phyloP scores from a whole-genome alignment of 495 filamentous ascomycete species.

The Podospora pseudopauciseta region DNA sequence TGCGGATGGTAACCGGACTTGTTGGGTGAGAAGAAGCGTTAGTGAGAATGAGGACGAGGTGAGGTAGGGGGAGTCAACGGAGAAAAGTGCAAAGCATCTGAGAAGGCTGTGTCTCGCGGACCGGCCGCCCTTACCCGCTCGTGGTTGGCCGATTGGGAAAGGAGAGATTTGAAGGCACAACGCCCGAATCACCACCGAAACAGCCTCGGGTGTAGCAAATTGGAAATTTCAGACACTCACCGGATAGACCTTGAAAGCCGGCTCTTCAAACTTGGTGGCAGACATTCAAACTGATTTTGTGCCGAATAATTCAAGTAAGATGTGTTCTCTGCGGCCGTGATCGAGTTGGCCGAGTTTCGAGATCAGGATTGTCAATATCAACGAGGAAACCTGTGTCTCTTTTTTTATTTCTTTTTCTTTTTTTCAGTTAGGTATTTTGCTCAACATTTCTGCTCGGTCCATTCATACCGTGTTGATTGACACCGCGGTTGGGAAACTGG shows the following conservation, averaged over 20 bases:
- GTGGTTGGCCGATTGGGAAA: not conserved
- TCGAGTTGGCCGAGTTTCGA: too few relatives aligned
- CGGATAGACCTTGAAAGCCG: slow-evolving; percentile 50
- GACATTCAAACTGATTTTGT: slow-evolving; percentile 49
- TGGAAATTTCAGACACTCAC: slow-evolving; percentile 34
- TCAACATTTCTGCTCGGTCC: too few relatives aligned
- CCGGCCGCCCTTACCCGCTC: not conserved
- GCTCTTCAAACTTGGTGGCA: slow-evolving; percentile 45
- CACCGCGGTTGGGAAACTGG: not conserved
- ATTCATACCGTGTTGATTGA: too few relatives aligned
- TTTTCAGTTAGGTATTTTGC: too few relatives aligned
- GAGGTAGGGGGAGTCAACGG: not conserved
- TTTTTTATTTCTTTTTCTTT: too few relatives aligned
- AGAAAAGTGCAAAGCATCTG: not conserved
- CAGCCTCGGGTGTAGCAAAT: not conserved
- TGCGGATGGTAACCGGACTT: slow-evolving; percentile 48
- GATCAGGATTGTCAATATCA: too few relatives aligned
- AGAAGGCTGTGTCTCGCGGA: not conserved
- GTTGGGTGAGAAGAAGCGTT: slow-evolving; percentile 8
- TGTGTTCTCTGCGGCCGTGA: not conserved
- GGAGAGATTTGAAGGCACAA: not conserved
- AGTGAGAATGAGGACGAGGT: not conserved
- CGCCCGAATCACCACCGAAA: not conserved
- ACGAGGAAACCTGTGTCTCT: too few relatives aligned
- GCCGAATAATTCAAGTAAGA: not conserved